phyloP scores from a whole-genome alignment of 345 rosid species.

The Camelina sativa region DNA sequence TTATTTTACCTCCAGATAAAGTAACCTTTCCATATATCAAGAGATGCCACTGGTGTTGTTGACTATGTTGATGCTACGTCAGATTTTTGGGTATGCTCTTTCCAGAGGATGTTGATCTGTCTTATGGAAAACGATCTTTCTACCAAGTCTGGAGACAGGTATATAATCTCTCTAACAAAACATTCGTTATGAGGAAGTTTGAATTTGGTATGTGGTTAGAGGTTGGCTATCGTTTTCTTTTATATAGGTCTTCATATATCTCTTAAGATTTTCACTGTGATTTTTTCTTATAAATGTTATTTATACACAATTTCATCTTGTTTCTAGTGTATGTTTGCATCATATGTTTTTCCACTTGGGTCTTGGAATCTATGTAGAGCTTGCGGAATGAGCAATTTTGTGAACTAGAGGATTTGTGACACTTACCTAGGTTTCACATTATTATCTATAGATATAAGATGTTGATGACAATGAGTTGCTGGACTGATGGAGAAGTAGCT shows the following conservation, averaged over 20 bases:
- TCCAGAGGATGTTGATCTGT: constrained; percentile 33
- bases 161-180: constrained; percentile 32
- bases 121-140: constrained; percentile 5
- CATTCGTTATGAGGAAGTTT: constrained; percentile 1
- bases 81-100: constrained; percentile 20
- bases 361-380: constrained; percentile 14
- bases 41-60: constrained; percentile 24
- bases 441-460: constrained; percentile 1
- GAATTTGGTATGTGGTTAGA: not conserved
- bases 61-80: constrained; percentile 22
- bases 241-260: constrained; percentile 28
- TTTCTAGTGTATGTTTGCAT: constrained; percentile 13
- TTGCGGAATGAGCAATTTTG: constrained; percentile 1
- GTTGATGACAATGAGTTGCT: constrained; percentile 12
- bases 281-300: constrained; percentile 5
- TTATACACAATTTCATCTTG: not conserved
- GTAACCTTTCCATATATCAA: constrained; percentile 16
- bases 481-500: constrained; percentile 31
- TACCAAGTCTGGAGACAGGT: constrained; percentile 35
- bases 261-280: not conserved
- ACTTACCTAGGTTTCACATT: constrained; percentile 21
- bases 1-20: constrained; percentile 14
- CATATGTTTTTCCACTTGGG: constrained; percentile 3
- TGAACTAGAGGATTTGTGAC: constrained; percentile 13
- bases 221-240: constrained; percentile 22